Base-by-base conservation (phyloP, 768 basidiomycete species). In the Thelephora aurantiotincta region DNA sequence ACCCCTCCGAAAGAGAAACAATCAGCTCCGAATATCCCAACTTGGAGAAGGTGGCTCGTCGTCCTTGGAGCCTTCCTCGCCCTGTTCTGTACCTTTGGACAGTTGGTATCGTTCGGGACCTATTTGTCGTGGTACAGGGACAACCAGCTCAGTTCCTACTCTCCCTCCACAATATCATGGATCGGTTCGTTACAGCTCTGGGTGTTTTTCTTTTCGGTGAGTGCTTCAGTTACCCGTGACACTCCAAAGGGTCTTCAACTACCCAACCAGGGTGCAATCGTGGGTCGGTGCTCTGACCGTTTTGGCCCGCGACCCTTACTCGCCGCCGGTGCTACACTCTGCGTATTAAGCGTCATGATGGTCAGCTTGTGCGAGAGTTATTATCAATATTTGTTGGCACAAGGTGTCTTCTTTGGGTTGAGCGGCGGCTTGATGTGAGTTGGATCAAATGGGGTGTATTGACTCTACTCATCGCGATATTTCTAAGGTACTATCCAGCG, bases 131-230 rank as follows among this genome's bases (percentile, higher is more conserved):
- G 76, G 74, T 84, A 85, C 53, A 65, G 70, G 9, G 61, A 60
- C 12, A 75, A 85, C 58, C 76, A 83, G 58, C 67, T 85, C 14
- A 57, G 58, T 14, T 58, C 68, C 52, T 52, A 70, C 33, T 61
- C 74, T 12, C 63, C 75, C 12, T 77, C 75, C 34, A 71, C 68
- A 19, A 78, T 83, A 51, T 77, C 80, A 2, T 82, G 80, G 57
- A 81, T 84, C 52, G 81, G 80, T 5, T 77, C 78, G 1, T 51
- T 82, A 42, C 82, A 83, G 54, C 63, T 84, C 3, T 82, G 75
- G 70, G 62, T 73, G 16, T 80, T 83, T 58, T 83, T 82, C 65
- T 73, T 80, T 54, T 75, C 77, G 49, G 81, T 82, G 58, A 43
- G 77, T 55, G 26, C 33, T 45, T 44, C 48, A 41, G 37, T 34